Evolutionary conservation across 2,329 filamentous ascomycete genomes (phyloP), one percentile per base, ranked within the genome.

Genomic region (Cordyceps pruinosa): DNA sequence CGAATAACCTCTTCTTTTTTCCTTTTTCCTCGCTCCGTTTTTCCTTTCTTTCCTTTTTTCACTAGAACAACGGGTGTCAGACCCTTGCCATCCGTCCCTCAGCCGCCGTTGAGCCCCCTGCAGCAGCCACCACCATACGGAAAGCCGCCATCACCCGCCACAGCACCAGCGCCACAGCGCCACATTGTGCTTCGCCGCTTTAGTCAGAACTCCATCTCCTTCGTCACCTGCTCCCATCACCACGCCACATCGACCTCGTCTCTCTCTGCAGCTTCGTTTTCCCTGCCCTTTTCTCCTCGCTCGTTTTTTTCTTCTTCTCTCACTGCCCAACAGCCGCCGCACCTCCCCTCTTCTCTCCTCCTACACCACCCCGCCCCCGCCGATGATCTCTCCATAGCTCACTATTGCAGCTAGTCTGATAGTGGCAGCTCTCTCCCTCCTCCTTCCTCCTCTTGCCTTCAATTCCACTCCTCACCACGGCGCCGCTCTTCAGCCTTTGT

Each of bases 201-300:
- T 56, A 49, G 45, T 44, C 44, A 56, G 35, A 48, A 37, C n/a
- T 5, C 26, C 25, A 56, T 2, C 32, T 56, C 34, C 26, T 48
- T 34, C 53, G 53, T 56, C 53, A 56, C 53, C 53, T 56, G 53
- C 34, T 30, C 17, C 34, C 45, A 55, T 47, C 52, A 55, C 44
- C 42, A 55, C 52, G 42, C 50, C 41, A 35, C 32, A 28, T 55
- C 52, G 32, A 19, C 23, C 42, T 55, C 23, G 41, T 45, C 42
- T 28, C 47, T 17, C 21, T 37, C n/a, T 42, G 3, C n/a, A n/a
- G n/a, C 30, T 46, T 30, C 32, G 10, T 57, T 28, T 28, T 26
- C 10, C 5, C 23, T 39, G 21, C 15, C 26, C 19, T 15, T 21
- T 17, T 21, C 28, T 17, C 25, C 25, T n/a, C n/a, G n/a, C 19